These are phyloP conservation scores for Abortiporus biennis DNA, from an alignment of 1,284 basidiomycete species.

Conservation along the genomic window DNA sequence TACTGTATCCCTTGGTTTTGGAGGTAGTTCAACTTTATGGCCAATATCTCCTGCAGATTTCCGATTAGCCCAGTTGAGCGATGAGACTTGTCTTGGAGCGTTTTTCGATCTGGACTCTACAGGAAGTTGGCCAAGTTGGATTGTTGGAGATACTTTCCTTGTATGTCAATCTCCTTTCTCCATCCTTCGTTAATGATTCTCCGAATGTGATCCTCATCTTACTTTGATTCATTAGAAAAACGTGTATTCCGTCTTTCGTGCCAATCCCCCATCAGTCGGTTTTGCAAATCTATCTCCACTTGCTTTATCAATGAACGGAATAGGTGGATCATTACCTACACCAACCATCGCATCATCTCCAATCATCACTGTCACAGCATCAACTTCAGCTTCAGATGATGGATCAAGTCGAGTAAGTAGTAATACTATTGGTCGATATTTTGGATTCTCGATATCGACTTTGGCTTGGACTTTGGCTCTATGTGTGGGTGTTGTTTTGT, in stretches of 20 bases:
- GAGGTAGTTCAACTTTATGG: conserved; percentile 19
- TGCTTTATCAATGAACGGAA: conserved; percentile 22
- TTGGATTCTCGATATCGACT: no score
- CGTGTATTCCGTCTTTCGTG: conserved; percentile 48
- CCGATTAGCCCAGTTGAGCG: conserved; percentile 33
- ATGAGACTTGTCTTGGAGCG: conserved; percentile 44
- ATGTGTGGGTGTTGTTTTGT: no score
- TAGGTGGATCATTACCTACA: conserved; percentile 18
- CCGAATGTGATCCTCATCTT: neutral
- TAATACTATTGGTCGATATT: no score
- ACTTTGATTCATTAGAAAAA: conserved; percentile 34
- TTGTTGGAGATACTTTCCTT: conserved; percentile 57
- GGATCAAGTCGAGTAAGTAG: no score
- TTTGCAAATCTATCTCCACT: conserved; percentile 36
- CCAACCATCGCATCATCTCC: conserved; percentile 22
- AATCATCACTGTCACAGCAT: conserved; percentile 16
- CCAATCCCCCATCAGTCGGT: conserved; percentile 39
- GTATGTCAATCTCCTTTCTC: conserved; percentile 22
- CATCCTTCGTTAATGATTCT: neutral
- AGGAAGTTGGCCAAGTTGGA: conserved; percentile 37
- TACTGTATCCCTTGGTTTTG: conserved; percentile 11
- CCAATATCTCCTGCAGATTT: conserved; percentile 45
- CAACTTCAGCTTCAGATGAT: no score
- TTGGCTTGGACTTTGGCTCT: no score
- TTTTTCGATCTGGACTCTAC: conserved; percentile 39